Percentiles rank a stretch among this genome's conserved stretches.
These are phyloP conservation scores for Aspergillus mulundensis DNA, from an alignment of 495 filamentous ascomycete species.

Conservation along the genomic window DNA sequence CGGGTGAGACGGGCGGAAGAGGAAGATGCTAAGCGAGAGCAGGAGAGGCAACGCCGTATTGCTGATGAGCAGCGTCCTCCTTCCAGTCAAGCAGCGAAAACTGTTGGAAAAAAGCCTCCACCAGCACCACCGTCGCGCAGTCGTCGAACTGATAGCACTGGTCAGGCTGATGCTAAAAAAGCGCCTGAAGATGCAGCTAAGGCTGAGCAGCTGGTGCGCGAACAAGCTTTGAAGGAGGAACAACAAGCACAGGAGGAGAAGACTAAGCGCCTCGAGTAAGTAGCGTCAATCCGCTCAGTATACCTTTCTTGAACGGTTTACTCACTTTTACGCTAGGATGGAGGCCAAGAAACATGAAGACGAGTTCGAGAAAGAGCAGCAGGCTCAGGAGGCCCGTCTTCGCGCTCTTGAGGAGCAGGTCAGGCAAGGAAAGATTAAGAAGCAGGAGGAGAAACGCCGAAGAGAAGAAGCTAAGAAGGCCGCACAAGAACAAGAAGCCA, in stretches of 20 bases:
- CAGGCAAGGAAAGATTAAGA: conserved; percentile 91
- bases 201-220: conserved; percentile 49
- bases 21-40: conserved; percentile 87
- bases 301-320: conserved; percentile 9
- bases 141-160: conserved; percentile 57
- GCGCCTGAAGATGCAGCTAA: conserved; percentile 56
- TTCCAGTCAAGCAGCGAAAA: conserved; percentile 50
- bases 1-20: conserved; percentile 86
- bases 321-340: conserved; percentile 54
- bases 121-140: conserved; percentile 80
- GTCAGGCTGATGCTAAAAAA: conserved; percentile 50
- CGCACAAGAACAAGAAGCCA: conserved; percentile 83
- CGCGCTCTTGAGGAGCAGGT: conserved; percentile 91
- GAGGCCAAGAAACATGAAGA: conserved; percentile 72
- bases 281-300: conserved; percentile 18
- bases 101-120: conserved; percentile 71
- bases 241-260: conserved; percentile 74
- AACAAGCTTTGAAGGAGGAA: conserved; percentile 60
- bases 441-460: conserved; percentile 87
- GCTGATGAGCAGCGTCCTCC: conserved; percentile 74
- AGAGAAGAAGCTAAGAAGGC: conserved; percentile 84
- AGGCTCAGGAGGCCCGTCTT: conserved; percentile 76
- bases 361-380: conserved; percentile 72
- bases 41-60: conserved; percentile 79
- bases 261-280: conserved; percentile 80